Conservation (phyloP, 495 filamentous ascomycete genomes). For the Aspergillus incahuasiensis region DNA sequence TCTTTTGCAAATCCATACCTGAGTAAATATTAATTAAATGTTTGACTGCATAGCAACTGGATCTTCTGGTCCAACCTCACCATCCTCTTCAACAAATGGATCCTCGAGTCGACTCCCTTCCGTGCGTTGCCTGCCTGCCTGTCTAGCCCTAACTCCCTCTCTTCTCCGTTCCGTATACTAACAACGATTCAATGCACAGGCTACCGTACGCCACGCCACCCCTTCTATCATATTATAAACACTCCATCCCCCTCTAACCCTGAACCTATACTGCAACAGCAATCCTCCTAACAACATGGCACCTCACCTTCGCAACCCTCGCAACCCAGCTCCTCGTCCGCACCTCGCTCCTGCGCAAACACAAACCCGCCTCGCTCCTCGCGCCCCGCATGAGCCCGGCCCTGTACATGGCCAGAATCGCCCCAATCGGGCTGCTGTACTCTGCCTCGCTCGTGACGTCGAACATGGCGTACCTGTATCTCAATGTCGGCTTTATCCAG, state of each 20-base stretch:
- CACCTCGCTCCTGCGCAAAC: slow-evolving; percentile 59
- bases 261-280: slow-evolving; percentile 19
- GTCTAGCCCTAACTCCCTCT: not conserved
- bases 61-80: slow-evolving; percentile 22
- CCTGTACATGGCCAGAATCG: slow-evolving; percentile 64
- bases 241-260: not conserved
- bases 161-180: not conserved
- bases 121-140: slow-evolving; percentile 7
- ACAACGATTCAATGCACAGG: slow-evolving; percentile 6
- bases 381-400: slow-evolving; percentile 67
- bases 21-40: too few species aligned
- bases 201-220: slow-evolving; percentile 10
- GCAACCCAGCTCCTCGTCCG: slow-evolving; percentile 70
- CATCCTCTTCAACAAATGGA: slow-evolving; percentile 22
- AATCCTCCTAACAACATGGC: slow-evolving; percentile 71
- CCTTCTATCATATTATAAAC: too few species aligned
- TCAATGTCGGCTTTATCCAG: slow-evolving; percentile 75
- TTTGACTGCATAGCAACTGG: slow-evolving; percentile 22
- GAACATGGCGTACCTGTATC: slow-evolving; percentile 70
- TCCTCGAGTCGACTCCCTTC: slow-evolving; percentile 17
- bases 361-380: slow-evolving; percentile 63
- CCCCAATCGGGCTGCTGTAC: slow-evolving; percentile 72
- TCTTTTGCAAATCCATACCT: not conserved
- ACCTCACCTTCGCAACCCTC: slow-evolving; percentile 66
- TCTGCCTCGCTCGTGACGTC: slow-evolving; percentile 66